These are phyloP conservation scores for Aspergillus transmontanensis DNA, from an alignment of 2,329 filamentous ascomycete genomes.

Conservation along the genomic window DNA sequence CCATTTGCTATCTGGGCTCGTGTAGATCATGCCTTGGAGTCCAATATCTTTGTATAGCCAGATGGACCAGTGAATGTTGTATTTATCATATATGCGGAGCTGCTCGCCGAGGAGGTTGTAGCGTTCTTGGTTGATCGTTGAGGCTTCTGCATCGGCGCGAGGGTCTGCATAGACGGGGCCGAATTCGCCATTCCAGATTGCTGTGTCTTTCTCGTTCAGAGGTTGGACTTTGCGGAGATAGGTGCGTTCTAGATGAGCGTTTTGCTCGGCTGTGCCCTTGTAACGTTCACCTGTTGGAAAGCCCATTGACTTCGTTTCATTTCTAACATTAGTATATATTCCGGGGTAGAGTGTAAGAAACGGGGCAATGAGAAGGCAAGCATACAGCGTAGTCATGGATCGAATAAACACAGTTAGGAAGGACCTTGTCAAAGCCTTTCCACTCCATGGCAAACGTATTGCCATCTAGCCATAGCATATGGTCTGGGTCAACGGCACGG, in stretches of 20 bases:
- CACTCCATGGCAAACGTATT: slow-evolving; percentile 52
- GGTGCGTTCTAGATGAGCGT: slow-evolving; percentile 42
- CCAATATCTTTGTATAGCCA: slow-evolving; percentile 64
- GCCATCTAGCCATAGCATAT: slow-evolving; percentile 50
- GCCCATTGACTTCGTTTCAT: slow-evolving; percentile 36
- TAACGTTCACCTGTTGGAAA: slow-evolving; percentile 46
- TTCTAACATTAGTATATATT: background rate
- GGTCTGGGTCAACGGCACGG: slow-evolving; percentile 48
- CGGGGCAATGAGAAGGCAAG: background rate
- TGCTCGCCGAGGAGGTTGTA: slow-evolving; percentile 53
- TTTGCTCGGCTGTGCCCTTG: slow-evolving; percentile 46
- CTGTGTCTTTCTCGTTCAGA: slow-evolving; percentile 45
- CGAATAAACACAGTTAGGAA: slow-evolving; percentile 51
- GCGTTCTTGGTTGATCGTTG: slow-evolving; percentile 46
- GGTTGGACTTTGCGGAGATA: slow-evolving; percentile 54
- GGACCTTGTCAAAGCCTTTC: slow-evolving; percentile 44
- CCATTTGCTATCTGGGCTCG: slow-evolving; percentile 50
- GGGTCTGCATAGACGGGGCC: slow-evolving; percentile 44
- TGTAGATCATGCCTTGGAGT: slow-evolving; percentile 58
- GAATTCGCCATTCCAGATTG: slow-evolving; percentile 60
- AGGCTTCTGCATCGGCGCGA: slow-evolving; percentile 32
- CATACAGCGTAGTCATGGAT: slow-evolving; percentile 47
- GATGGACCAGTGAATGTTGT: slow-evolving; percentile 60
- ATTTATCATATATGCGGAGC: slow-evolving; percentile 55
- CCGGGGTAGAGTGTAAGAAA: background rate